These are phyloP conservation scores for Myrmaecium sp. DNA, from an alignment of 2,329 filamentous ascomycete species.

Conservation along the genomic window DNA sequence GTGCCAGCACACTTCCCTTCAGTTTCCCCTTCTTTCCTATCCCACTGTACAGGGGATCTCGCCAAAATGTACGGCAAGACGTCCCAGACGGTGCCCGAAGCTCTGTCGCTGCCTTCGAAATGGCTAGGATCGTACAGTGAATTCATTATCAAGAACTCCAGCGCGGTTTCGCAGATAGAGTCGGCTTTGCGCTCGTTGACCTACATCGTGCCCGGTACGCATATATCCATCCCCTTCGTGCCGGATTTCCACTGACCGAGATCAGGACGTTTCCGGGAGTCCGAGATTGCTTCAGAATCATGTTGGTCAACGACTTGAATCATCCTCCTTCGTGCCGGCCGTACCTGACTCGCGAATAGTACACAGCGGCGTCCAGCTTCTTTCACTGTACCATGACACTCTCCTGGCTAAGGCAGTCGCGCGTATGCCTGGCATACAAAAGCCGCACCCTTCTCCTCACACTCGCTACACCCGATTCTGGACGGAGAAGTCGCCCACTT, in stretches of 20 bases:
- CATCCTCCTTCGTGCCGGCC: constrained; percentile 1
- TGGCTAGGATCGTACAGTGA: constrained; percentile 63
- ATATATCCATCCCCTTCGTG: background rate
- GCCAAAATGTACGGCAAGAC: constrained; percentile 20
- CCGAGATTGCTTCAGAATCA: constrained; percentile 87
- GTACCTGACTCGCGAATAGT: constrained; percentile 27
- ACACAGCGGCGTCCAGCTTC: constrained; percentile 73
- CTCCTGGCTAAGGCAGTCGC: constrained; percentile 53
- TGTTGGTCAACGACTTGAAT: constrained; percentile 26
- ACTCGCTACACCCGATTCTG: constrained; percentile 48
- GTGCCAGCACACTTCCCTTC: too few species aligned
- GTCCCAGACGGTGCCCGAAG: constrained; percentile 23
- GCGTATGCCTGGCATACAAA: constrained; percentile 35
- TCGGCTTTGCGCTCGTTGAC: constrained; percentile 81
- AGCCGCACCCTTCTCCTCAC: constrained; percentile 38
- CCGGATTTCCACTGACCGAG: constrained; percentile 8
- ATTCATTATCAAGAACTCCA: constrained; percentile 88
- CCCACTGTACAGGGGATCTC: background rate
- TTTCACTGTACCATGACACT: constrained; percentile 84
- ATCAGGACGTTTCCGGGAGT: constrained; percentile 70
- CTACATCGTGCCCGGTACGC: constrained; percentile 75
- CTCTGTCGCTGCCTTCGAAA: constrained; percentile 43
- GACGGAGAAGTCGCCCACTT: constrained; percentile 46
- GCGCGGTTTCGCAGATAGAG: constrained; percentile 89
- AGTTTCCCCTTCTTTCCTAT: background rate